Percentiles rank a stretch among this genome's conserved stretches.
phyloP scores from a whole-genome alignment of 139 green algal species.

The Dunaliella primolecta region DNA sequence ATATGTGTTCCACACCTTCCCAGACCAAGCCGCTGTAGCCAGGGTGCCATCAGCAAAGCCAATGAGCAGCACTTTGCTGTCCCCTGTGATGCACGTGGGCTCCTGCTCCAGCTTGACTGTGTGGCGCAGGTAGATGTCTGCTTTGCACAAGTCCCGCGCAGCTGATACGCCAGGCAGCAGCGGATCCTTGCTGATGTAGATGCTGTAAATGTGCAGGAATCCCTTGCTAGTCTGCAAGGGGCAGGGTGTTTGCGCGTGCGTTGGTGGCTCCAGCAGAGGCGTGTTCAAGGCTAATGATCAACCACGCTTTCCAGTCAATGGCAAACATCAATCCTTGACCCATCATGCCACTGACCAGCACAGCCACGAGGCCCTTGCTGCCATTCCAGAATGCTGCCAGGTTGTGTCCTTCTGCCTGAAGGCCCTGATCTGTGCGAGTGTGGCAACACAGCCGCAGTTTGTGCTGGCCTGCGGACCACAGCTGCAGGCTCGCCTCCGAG shows the following conservation, averaged over 20 bases:
- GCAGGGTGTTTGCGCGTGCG: not conserved
- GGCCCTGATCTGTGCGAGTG: constrained; percentile 22
- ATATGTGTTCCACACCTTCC: constrained; percentile 67
- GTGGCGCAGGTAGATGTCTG: constrained; percentile 63
- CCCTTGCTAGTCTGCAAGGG: constrained; percentile 55
- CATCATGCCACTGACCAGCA: constrained; percentile 67
- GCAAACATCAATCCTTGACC: too few species aligned
- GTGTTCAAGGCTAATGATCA: too few species aligned
- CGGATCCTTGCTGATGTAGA: constrained; percentile 55
- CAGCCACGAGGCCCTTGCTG: constrained; percentile 48
- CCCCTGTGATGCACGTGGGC: constrained; percentile 32
- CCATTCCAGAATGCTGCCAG: constrained; percentile 59
- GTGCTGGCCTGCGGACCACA: constrained; percentile 64
- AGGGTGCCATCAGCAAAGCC: constrained; percentile 55
- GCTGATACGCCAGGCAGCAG: constrained; percentile 21
- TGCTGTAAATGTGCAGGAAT: constrained; percentile 62
- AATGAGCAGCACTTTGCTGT: constrained; percentile 52
- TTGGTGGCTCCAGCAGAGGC: too few species aligned
- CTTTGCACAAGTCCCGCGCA: constrained; percentile 26
- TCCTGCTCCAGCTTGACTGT: constrained; percentile 33
- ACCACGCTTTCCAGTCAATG: too few species aligned
- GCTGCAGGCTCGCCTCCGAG: constrained; percentile 44
- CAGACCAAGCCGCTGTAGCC: constrained; percentile 58
- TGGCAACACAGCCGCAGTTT: constrained; percentile 53
- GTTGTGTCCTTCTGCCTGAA: constrained; percentile 58